Conservation (phyloP, 1,139 yeast genomes). For the Hyphopichia burtonii region DNA sequence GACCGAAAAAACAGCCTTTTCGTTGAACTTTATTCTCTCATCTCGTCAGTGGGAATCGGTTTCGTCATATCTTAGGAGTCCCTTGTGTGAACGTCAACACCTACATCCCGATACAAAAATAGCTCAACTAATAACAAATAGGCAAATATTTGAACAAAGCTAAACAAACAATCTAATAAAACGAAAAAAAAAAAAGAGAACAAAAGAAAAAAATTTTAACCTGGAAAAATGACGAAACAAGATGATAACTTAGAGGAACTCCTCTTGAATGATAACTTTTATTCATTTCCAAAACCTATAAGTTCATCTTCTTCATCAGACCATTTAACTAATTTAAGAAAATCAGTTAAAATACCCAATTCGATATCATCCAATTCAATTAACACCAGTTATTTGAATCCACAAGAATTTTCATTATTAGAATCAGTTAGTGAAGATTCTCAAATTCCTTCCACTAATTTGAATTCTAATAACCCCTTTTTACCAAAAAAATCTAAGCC, state of each 20-base stretch:
- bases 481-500: neutral
- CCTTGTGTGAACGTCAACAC: too few species aligned
- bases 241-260: constrained; percentile 11
- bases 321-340: constrained; percentile 49
- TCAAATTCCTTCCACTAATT: neutral
- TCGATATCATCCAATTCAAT: constrained; percentile 35
- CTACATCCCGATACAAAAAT: too few species aligned
- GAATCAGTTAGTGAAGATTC: neutral
- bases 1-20: too few species aligned
- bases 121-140: too few species aligned
- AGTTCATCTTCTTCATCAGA: constrained; percentile 20
- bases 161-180: neutral
- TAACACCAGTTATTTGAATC: constrained; percentile 13
- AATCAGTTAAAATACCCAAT: constrained; percentile 48
- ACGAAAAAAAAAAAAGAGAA: too few species aligned
- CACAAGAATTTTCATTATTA: constrained; percentile 3
- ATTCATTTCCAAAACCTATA: constrained; percentile 13
- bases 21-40: neutral
- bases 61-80: too few species aligned
- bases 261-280: constrained; percentile 17
- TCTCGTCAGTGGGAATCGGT: too few species aligned
- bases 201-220: too few species aligned
- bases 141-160: too few species aligned
- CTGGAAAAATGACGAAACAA: constrained; percentile 3
- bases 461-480: constrained; percentile 1